Percentiles rank a stretch among this genome's conserved stretches.
Evolutionary conservation across 2,329 filamentous ascomycete species (phyloP).

Genomic region (Scedosporium minutisporum): DNA sequence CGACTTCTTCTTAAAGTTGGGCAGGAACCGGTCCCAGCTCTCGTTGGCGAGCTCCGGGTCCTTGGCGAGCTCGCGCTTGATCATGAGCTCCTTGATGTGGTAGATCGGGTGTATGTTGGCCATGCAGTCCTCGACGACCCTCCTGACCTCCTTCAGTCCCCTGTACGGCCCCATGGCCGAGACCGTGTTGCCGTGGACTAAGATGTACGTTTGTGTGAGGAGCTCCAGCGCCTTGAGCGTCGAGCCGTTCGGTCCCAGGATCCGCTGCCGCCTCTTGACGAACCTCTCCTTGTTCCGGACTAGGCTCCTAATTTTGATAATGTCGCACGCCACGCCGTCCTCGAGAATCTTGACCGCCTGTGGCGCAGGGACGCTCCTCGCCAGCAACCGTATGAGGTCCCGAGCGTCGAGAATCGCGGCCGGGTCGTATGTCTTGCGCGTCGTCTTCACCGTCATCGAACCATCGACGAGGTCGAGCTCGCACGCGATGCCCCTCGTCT

Average conservation of each 20-base stretch:
- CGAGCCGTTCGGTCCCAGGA: constrained; percentile 81
- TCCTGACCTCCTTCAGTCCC: constrained; percentile 82
- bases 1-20: constrained; percentile 92
- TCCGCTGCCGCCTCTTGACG: constrained; percentile 85
- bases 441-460: constrained; percentile 94
- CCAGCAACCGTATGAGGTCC: constrained; percentile 86
- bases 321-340: constrained; percentile 83
- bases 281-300: constrained; percentile 93
- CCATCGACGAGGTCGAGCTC: constrained; percentile 91
- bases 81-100: constrained; percentile 67
- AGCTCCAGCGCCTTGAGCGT: constrained; percentile 92
- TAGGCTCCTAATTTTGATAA: constrained; percentile 88
- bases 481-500: constrained; percentile 81
- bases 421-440: constrained; percentile 82
- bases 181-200: constrained; percentile 96
- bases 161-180: constrained; percentile 86
- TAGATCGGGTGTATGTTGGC: constrained; percentile 95
- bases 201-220: constrained; percentile 81
- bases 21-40: constrained; percentile 92
- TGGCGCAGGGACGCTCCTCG: constrained; percentile 82
- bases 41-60: constrained; percentile 78
- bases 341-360: constrained; percentile 92
- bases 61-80: constrained; percentile 84
- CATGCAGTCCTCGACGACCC: constrained; percentile 93
- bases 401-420: constrained; percentile 87